Percentiles rank a stretch among this genome's conserved stretches.
Evolutionary conservation across 2,329 filamentous ascomycete genomes (phyloP).

Genomic region (Macrophomina pseudophaseolina): DNA sequence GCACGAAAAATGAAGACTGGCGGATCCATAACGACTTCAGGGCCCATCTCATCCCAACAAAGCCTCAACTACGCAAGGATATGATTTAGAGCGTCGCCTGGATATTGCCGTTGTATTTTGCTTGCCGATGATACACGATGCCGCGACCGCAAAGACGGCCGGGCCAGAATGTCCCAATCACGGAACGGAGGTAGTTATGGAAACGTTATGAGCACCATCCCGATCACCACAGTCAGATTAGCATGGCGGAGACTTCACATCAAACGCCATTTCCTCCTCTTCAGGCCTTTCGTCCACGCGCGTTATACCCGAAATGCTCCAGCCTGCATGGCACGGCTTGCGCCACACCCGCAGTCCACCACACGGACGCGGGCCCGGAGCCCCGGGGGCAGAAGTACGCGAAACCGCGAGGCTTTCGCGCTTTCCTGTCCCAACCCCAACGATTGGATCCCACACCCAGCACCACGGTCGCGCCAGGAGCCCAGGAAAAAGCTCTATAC

Average conservation of each 20-base stretch:
- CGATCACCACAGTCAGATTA: neutral
- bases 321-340: slow-evolving; percentile 7
- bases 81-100: too few species aligned
- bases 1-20: too few species aligned
- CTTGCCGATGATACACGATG: too few species aligned
- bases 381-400: slow-evolving; percentile 2
- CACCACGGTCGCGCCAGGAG: slow-evolving; percentile 12
- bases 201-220: neutral
- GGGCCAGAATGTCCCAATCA: neutral
- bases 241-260: neutral
- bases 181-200: neutral
- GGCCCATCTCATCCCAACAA: too few species aligned
- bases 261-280: neutral
- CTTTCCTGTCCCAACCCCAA: slow-evolving; percentile 1
- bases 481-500: neutral
- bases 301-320: neutral
- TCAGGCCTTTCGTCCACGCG: neutral
- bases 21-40: too few species aligned
- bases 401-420: slow-evolving; percentile 2
- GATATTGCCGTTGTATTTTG: too few species aligned
- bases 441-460: slow-evolving; percentile 15
- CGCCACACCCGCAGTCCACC: slow-evolving; percentile 18
- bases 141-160: neutral
- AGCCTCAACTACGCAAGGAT: too few species aligned
- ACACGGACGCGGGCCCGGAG: slow-evolving; percentile 12